A percentile compares a stretch with the other conserved stretches of the same genome.
Evolutionary conservation across 1,284 basidiomycete species (phyloP).

Genomic region (Erythrobasidium hasegawianum): DNA sequence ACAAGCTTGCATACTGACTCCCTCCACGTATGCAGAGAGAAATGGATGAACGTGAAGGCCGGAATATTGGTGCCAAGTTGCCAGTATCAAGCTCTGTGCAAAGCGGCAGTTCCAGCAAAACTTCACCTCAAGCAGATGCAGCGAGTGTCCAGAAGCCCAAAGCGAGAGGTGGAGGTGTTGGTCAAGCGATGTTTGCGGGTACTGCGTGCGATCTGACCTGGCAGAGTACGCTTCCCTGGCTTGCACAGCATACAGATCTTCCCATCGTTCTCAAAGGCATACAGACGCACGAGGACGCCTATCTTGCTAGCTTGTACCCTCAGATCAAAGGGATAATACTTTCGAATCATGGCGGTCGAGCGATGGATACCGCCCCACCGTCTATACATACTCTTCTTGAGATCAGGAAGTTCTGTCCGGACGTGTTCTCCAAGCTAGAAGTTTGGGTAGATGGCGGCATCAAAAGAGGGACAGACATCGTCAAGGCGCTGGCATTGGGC

Average conservation of each 20-base stretch:
- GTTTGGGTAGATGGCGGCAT: conserved; percentile 89
- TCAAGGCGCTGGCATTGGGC: conserved; percentile 87
- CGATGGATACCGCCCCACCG: conserved; percentile 39
- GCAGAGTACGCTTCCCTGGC: conserved; percentile 54
- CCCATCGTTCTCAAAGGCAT: conserved; percentile 55
- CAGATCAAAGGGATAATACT: conserved; percentile 47
- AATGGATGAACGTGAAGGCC: conserved; percentile 57
- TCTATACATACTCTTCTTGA: conserved; percentile 42
- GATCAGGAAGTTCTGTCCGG: conserved; percentile 66
- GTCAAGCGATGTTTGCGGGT: conserved; percentile 15
- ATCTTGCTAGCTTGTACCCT: conserved; percentile 49
- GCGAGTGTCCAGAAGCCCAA: conserved; percentile 7
- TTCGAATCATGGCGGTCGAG: conserved; percentile 53
- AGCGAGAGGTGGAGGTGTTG: conserved; percentile 26
- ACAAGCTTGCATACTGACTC: background rate
- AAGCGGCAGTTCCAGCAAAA: background rate
- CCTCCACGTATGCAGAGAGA: conserved; percentile 55
- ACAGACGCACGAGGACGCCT: conserved; percentile 63
- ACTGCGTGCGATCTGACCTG: conserved; percentile 34
- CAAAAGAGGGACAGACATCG: conserved; percentile 77
- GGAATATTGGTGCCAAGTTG: conserved; percentile 47
- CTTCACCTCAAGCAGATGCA: background rate
- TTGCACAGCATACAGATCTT: conserved; percentile 49
- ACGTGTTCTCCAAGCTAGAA: conserved; percentile 64
- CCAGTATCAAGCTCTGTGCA: conserved; percentile 14